Percentiles rank a stretch among this genome's conserved stretches.
Evolutionary conservation across 2,329 filamentous ascomycete species (phyloP).

Genomic region (Fusarium anguioides): DNA sequence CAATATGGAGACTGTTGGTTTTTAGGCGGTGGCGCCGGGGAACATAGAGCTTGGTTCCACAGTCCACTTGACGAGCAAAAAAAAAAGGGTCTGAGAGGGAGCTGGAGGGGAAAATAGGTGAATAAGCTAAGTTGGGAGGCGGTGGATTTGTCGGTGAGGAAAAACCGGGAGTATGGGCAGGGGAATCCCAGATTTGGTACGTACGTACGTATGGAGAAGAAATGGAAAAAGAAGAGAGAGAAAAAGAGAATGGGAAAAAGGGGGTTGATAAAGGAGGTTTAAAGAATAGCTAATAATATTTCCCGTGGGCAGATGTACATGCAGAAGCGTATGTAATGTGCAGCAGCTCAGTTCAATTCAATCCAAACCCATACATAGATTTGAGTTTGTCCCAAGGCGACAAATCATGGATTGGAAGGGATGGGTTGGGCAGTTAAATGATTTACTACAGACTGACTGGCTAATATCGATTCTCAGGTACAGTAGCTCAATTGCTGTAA

Average conservation of each 20-base stretch:
- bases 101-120: conserved; percentile 4
- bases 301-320: conserved; percentile 5
- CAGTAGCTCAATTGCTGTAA: conserved; percentile 18
- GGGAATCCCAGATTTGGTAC: conserved; percentile 27
- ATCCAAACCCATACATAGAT: conserved; percentile 2
- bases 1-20: conserved; percentile 12
- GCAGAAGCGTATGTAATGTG: neutral
- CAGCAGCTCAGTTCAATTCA: neutral
- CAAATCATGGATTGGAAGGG: conserved; percentile 16
- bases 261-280: conserved; percentile 6
- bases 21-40: conserved; percentile 37
- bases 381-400: conserved; percentile 24
- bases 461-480: conserved; percentile 36
- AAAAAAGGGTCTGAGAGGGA: conserved; percentile 24
- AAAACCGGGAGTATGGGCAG: conserved; percentile 25
- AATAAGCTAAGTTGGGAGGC: conserved; percentile 24
- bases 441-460: conserved; percentile 12
- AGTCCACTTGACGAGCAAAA: conserved; percentile 11
- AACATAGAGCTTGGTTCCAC: conserved; percentile 9
- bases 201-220: neutral
- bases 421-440: conserved; percentile 23
- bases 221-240: neutral
- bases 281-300: neutral
- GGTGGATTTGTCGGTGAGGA: conserved; percentile 42
- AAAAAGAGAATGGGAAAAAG: neutral